Evolutionary conservation across 2,329 filamentous ascomycete species (phyloP).

Genomic region (Stemphylium beticola): DNA sequence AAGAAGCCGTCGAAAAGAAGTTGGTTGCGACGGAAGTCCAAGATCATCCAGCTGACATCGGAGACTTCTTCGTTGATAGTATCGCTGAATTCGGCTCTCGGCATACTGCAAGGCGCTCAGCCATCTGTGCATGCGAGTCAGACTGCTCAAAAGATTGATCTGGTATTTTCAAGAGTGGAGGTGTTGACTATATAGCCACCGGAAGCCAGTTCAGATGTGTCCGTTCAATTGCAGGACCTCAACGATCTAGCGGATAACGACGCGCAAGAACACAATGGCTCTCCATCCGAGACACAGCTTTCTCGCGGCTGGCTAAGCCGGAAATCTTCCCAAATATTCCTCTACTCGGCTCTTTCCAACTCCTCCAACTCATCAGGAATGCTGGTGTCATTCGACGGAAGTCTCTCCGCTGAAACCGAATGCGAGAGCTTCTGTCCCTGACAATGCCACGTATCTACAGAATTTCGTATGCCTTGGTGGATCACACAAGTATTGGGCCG

Average conservation of each 20-base stretch:
- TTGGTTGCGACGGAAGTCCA: slow-evolving; percentile 5
- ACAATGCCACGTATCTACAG: slow-evolving; percentile 6
- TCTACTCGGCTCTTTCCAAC: not conserved
- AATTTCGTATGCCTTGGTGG: slow-evolving; percentile 4
- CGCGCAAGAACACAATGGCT: too few relatives aligned
- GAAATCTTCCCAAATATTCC: not conserved
- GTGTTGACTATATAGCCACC: not conserved
- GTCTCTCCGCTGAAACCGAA: not conserved
- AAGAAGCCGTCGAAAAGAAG: slow-evolving; percentile 6
- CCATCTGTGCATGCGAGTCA: not conserved
- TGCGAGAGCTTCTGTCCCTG: slow-evolving; percentile 14
- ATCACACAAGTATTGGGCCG: slow-evolving; percentile 1
- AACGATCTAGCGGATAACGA: too few relatives aligned
- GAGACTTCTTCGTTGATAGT: not conserved
- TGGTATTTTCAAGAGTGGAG: not conserved
- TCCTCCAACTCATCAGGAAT: not conserved
- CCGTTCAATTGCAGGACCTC: not conserved
- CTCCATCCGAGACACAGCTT: not conserved
- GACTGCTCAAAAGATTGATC: not conserved
- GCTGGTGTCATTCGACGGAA: not conserved
- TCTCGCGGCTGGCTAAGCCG: not conserved
- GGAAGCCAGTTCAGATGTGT: not conserved
- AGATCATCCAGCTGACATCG: not conserved
- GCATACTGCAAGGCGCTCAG: slow-evolving; percentile 2
- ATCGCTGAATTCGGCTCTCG: not conserved